phyloP scores from a whole-genome alignment of 345 rosid genomes.

The Syzygium aromaticum region DNA sequence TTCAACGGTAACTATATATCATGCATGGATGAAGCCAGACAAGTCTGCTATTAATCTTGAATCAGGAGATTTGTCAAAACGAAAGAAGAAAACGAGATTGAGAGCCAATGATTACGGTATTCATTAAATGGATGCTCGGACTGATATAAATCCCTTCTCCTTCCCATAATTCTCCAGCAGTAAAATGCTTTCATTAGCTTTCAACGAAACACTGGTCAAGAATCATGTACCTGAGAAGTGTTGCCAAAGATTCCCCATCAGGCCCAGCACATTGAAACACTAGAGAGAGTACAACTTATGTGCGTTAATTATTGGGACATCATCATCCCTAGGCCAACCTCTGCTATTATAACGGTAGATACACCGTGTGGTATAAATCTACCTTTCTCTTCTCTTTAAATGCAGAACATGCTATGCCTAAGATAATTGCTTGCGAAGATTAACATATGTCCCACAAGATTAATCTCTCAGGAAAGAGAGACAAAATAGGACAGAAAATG shows the following conservation, averaged over 20 bases:
- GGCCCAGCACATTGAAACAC: background rate
- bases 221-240: background rate
- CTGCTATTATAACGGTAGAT: background rate
- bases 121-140: constrained; percentile 43
- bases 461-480: background rate
- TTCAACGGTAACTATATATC: background rate
- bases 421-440: background rate
- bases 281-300: background rate
- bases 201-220: background rate
- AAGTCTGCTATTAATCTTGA: background rate
- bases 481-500: background rate
- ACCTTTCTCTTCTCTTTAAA: background rate
- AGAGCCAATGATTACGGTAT: constrained; percentile 35
- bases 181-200: background rate
- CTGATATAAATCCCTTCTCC: constrained; percentile 38
- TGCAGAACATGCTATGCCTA: background rate
- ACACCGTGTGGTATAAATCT: background rate
- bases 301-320: background rate
- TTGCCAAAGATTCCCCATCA: background rate
- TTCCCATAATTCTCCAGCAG: background rate
- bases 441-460: background rate
- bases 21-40: background rate
- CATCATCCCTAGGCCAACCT: background rate
- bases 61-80: background rate
- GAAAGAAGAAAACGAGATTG: background rate